Base-by-base conservation (phyloP, 352 stramenopile genomes). In the Thraustochytrium striatum region DNA sequence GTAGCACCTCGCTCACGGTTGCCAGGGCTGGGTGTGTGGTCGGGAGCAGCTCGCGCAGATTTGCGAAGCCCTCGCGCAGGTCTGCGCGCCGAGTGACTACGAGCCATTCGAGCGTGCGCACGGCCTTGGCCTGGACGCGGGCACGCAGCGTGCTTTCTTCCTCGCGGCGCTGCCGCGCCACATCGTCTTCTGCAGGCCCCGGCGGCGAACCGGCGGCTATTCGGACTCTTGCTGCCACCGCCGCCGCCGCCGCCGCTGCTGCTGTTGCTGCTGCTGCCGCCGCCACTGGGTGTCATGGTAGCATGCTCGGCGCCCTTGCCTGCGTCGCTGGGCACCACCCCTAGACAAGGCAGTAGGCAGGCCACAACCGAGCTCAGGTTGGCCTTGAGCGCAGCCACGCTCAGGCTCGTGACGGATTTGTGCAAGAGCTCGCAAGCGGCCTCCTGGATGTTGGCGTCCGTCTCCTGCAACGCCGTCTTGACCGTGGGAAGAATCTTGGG, bases 401-500 rank as follows among this genome's bases (percentile, higher is more conserved):
- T 62, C 32, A 75, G 47, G 25, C 58, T 39, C 5, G n/a, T 5
- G 1, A 75, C 65, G 5, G 68, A 38, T 21, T 75, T 33, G 52
- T 61, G 41, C 65, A 75, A 61, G 44, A 75, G 52, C 16, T 75
- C 65, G 30, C 65, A 75, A 0, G 65, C 65, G 35, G 19, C 11
- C 30, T 61, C 3, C 30, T 75, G 65, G 30, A 75, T 28, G 13
- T 62, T 28, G 5, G 65, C 8, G 25, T 75, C 35, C 3, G 65
- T 28, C 9, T 72, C 65, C 36, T 75, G 65, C 65, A 75, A 43
- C 16, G 65, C 65, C 9, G 65, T 38, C 39, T 75, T 75, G 0
- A 50, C 65, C 5, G 65, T 75, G 19, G 65, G 65, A 30, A 75
- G 30, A 19, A 75, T 38, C 52, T 75, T 75, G 65, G 50, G 16